Conservation (phyloP, 2,329 filamentous ascomycete genomes). For the Arthrinium puccinioides region DNA sequence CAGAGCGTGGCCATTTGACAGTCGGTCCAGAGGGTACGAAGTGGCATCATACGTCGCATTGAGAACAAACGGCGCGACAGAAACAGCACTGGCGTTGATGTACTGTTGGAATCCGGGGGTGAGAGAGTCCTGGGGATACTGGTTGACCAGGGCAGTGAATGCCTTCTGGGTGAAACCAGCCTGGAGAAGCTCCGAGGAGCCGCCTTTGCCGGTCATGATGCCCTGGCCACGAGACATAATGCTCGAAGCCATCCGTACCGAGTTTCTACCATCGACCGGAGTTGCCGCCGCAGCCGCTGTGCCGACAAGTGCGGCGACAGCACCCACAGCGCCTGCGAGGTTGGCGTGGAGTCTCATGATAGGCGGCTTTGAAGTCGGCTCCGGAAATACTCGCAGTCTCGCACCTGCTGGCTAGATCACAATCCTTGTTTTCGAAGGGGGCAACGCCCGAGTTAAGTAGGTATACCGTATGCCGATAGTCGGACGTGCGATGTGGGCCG, state of each 20-base stretch:
- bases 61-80: constrained; percentile 15
- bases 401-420: too few species aligned
- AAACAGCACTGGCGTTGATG: constrained; percentile 16
- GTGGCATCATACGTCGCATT: constrained; percentile 19
- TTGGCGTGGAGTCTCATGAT: too few species aligned
- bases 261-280: constrained; percentile 1
- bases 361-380: too few species aligned
- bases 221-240: constrained; percentile 25
- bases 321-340: too few species aligned
- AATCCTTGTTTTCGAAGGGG: too few species aligned
- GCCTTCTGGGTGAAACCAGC: constrained; percentile 25
- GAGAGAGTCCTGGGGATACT: constrained; percentile 13
- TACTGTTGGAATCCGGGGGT: constrained; percentile 11
- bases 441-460: too few species aligned
- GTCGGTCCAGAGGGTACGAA: constrained; percentile 21
- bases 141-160: constrained; percentile 15
- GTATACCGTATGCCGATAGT: too few species aligned
- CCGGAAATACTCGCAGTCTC: too few species aligned
- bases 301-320: too few species aligned
- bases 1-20: constrained; percentile 22
- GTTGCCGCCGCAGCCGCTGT: too few species aligned
- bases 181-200: constrained; percentile 20
- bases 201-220: constrained; percentile 21
- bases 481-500: too few species aligned
- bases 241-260: constrained; percentile 21